These are phyloP conservation scores for Neocucurbitaria cava DNA, from an alignment of 2,329 filamentous ascomycete genomes.

Conservation along the genomic window DNA sequence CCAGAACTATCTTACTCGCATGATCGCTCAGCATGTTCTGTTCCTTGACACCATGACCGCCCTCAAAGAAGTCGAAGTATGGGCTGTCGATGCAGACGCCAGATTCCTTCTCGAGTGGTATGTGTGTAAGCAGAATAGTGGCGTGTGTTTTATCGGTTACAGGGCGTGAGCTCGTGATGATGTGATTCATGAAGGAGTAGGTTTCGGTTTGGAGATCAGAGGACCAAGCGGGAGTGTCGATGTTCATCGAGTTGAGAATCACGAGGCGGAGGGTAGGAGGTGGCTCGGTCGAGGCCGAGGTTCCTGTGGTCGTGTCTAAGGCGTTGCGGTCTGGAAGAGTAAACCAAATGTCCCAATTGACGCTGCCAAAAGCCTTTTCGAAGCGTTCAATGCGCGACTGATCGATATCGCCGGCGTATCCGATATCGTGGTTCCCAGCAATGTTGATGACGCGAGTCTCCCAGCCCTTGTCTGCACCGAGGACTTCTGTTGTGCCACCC, in stretches of 20 bases:
- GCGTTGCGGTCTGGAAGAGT: constrained; percentile 33
- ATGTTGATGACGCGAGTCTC: constrained; percentile 82
- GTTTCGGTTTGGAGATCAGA: constrained; percentile 74
- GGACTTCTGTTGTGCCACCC: constrained; percentile 44
- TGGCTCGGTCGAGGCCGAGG: constrained; percentile 13
- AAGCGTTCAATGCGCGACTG: constrained; percentile 78
- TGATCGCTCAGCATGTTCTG: constrained; percentile 86
- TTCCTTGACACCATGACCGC: constrained; percentile 75
- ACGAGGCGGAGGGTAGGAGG: constrained; percentile 79
- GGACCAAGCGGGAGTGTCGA: constrained; percentile 81
- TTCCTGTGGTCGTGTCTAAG: neutral
- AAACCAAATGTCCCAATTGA: constrained; percentile 88
- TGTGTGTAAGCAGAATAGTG: constrained; percentile 88
- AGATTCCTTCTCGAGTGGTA: constrained; percentile 83
- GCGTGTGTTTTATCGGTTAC: constrained; percentile 71
- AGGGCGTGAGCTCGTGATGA: constrained; percentile 67
- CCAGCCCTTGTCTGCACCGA: constrained; percentile 67
- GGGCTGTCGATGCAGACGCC: constrained; percentile 86
- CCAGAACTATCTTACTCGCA: constrained; percentile 73
- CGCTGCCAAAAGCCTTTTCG: constrained; percentile 81
- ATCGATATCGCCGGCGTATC: constrained; percentile 91
- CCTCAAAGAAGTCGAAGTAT: constrained; percentile 77
- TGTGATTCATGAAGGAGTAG: constrained; percentile 75
- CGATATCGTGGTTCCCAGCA: constrained; percentile 94
- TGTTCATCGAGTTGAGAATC: constrained; percentile 90